Conservation (phyloP, 73 alveolate species). For the Effrenium voratum region DNA sequence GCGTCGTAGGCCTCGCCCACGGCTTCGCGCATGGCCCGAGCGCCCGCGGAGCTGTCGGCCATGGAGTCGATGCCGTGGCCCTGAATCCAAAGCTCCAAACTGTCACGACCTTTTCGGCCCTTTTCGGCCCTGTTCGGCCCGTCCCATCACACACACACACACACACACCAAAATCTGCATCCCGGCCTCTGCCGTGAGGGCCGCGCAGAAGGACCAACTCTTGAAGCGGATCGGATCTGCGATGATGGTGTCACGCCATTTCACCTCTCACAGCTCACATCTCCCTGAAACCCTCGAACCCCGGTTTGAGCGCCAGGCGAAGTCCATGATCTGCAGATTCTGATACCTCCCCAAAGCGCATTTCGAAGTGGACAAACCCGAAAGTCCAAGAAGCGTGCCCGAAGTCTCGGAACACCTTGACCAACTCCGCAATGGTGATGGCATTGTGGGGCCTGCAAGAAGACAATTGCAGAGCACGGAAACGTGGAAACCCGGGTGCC, state of each 20-base stretch:
- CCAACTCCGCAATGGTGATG: slow-evolving; percentile 37
- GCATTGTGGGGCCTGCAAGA: slow-evolving; percentile 38
- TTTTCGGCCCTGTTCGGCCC: too few relatives aligned
- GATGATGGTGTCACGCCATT: slow-evolving; percentile 47
- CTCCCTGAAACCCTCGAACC: background rate
- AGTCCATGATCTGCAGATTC: slow-evolving; percentile 39
- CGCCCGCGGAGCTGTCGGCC: slow-evolving; percentile 51
- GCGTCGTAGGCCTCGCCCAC: slow-evolving; percentile 36
- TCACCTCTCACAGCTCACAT: slow-evolving; percentile 17
- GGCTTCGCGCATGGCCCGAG: slow-evolving; percentile 50
- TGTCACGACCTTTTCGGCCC: background rate
- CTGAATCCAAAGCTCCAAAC: background rate
- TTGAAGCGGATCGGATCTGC: slow-evolving; percentile 62
- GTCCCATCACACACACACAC: too few relatives aligned
- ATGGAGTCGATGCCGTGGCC: slow-evolving; percentile 86
- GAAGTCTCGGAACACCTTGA: slow-evolving; percentile 6
- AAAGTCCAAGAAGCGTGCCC: slow-evolving; percentile 15
- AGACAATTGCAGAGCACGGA: background rate
- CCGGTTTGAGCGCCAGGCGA: background rate
- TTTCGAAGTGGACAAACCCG: too few relatives aligned
- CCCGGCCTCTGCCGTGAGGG: slow-evolving; percentile 50
- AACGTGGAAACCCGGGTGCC: background rate
- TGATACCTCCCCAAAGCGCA: slow-evolving; percentile 12
- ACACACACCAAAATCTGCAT: too few relatives aligned
- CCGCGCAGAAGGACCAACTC: slow-evolving; percentile 90